Conservation (phyloP, 2,329 filamentous ascomycete genomes). For the Penicillium hordei region DNA sequence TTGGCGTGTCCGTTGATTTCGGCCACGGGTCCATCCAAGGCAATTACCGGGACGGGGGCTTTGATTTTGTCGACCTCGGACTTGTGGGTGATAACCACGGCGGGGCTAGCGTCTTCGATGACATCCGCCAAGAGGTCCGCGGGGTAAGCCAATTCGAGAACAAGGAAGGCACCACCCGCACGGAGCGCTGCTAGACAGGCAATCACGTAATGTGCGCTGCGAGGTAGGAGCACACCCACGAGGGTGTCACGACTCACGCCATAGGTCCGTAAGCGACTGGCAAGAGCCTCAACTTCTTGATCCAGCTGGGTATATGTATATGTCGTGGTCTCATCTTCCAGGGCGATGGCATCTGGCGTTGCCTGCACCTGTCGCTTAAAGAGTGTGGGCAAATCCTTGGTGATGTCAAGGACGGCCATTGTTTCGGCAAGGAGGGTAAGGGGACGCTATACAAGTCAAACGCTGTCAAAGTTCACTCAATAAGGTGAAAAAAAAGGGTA, state of each 20-base stretch:
- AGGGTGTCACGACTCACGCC: conserved; percentile 71
- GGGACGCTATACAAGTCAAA: background rate
- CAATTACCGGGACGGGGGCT: conserved; percentile 59
- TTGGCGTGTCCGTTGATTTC: conserved; percentile 43
- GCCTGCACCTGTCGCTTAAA: conserved; percentile 67
- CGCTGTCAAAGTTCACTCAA: background rate
- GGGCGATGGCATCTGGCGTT: conserved; percentile 67
- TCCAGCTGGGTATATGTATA: conserved; percentile 75
- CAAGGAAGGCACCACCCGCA: conserved; percentile 76
- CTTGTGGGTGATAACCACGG: conserved; percentile 67
- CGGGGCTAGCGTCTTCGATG: conserved; percentile 70
- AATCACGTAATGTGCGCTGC: conserved; percentile 76
- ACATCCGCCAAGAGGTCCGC: conserved; percentile 72
- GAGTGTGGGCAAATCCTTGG: conserved; percentile 70
- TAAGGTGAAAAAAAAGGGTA: background rate
- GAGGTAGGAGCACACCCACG: conserved; percentile 72
- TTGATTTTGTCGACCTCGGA: conserved; percentile 67
- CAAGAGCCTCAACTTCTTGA: conserved; percentile 63
- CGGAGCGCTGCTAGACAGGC: conserved; percentile 74
- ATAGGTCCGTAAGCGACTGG: conserved; percentile 62
- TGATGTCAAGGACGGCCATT: conserved; percentile 68
- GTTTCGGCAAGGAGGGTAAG: conserved; percentile 15
- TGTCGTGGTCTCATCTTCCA: conserved; percentile 67
- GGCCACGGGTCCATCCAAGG: conserved; percentile 55
- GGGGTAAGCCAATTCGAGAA: conserved; percentile 77